Evolutionary conservation across 2,329 filamentous ascomycete species (phyloP), one percentile per base, ranked within the genome.

Genomic region (Colletotrichum sp.): DNA sequence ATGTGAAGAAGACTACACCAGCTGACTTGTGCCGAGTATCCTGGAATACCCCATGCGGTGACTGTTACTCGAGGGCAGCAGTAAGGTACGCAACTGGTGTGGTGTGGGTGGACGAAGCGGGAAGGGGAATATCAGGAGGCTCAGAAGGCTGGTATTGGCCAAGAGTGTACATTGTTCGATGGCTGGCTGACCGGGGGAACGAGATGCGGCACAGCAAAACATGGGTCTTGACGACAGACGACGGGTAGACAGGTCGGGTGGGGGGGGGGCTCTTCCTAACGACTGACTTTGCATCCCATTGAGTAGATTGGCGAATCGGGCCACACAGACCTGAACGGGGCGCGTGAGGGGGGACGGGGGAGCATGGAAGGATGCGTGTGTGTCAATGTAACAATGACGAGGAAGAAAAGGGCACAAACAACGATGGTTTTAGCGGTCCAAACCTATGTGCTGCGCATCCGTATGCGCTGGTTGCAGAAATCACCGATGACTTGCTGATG

Each of bases 241-340:
- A 28, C 15, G 60, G 43, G 28, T 28, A 32, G 56, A 61, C n/a
- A 30, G 25, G 48, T 43, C 36, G 60, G 66, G 32, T 30, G 34
- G 30, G 22, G 22, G 22, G 22, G 39, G 30, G n/a, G 18, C 27
- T 48, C 22, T 71, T 48, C 27, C 22, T 58, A 15, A 39, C 25
- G 36, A 32, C 15, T 25, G 60, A 60, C 56, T 55, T 25, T 71
- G 55, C 55, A 56, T 55, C 67, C 62, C 34, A 10, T 56, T 43
- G 22, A 60, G 27, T 32, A 71, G 66, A 71, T 71, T 71, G 71
- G 71, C 75, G 58, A 67, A 76, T 64, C 52, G 66, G 66, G 73
- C 61, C 67, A 66, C 55, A 52, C 28, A n/a, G 16, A 55, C 34
- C 15, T 52, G 25, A 52, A 48, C 28, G 39, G 48, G 22, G 52